phyloP scores from a whole-genome alignment of 306 rosid species.

The Citrullus colocynthis region DNA sequence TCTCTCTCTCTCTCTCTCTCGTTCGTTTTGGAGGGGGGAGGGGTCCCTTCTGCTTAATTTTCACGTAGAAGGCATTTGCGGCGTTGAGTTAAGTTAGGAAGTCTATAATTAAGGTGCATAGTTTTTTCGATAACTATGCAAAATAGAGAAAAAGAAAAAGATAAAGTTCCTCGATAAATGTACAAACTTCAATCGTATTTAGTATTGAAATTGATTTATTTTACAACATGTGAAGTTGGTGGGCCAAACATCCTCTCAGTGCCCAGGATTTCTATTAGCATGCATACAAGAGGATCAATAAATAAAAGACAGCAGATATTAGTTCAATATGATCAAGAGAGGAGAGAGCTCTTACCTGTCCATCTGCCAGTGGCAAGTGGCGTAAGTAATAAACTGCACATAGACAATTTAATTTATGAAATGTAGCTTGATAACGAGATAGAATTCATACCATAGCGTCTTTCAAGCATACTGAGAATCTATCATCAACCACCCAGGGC shows the following conservation, averaged over 20 bases:
- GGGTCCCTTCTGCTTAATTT: neutral
- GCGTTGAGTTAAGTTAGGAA: too few relatives aligned
- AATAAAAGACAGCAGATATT: neutral
- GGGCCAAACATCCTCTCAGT: too few relatives aligned
- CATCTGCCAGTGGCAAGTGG: neutral
- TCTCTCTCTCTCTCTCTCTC: neutral
- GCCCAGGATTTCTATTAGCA: neutral
- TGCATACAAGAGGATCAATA: neutral
- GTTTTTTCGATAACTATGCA: too few relatives aligned
- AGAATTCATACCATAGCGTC: neutral
- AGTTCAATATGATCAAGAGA: neutral
- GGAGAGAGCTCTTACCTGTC: neutral
- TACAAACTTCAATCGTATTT: too few relatives aligned
- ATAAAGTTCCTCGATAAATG: too few relatives aligned
- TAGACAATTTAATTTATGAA: neutral
- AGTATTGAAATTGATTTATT: too few relatives aligned
- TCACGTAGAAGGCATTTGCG: neutral
- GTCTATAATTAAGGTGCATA: too few relatives aligned
- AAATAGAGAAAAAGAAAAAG: too few relatives aligned
- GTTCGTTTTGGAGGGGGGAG: neutral
- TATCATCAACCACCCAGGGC: neutral
- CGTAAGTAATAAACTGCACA: neutral
- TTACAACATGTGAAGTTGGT: too few relatives aligned
- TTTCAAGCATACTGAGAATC: neutral
- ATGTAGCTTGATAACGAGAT: neutral